These are phyloP conservation scores for Periconia macrospinosa DNA, from an alignment of 2,329 filamentous ascomycete species.

Conservation along the genomic window DNA sequence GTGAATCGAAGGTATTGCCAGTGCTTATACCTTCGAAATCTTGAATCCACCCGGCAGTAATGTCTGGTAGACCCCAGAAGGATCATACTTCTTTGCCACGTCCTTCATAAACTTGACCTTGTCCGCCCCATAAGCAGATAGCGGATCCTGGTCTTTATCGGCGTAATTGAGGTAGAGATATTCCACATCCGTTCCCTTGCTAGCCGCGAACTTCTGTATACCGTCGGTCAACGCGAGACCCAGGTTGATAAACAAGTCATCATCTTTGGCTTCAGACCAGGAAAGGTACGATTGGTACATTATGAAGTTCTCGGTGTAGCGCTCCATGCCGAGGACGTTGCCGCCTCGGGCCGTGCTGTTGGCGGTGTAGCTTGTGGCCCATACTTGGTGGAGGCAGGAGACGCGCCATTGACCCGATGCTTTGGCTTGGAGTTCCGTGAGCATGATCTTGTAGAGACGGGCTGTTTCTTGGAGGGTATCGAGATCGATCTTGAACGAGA, in stretches of 20 bases:
- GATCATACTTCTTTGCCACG: constrained; percentile 4
- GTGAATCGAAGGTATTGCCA: neutral
- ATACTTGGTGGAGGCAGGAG: constrained; percentile 13
- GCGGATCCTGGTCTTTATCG: constrained; percentile 5
- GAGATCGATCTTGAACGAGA: constrained; percentile 27
- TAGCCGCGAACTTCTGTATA: neutral
- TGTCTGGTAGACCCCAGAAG: constrained; percentile 3
- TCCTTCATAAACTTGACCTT: constrained; percentile 1
- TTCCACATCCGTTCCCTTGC: neutral
- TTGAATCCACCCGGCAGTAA: constrained; percentile 4
- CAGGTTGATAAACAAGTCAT: constrained; percentile 1
- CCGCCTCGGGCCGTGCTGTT: constrained; percentile 33
- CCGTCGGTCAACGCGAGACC: neutral
- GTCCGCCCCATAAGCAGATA: constrained; percentile 8
- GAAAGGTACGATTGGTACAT: constrained; percentile 18
- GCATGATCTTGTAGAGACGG: constrained; percentile 30
- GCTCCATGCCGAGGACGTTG: constrained; percentile 36
- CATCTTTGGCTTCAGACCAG: constrained; percentile 14
- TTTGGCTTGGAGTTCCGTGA: constrained; percentile 26
- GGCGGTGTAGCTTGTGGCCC: constrained; percentile 9
- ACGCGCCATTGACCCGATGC: constrained; percentile 23
- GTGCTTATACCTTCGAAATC: constrained; percentile 1
- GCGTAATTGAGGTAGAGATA: constrained; percentile 31
- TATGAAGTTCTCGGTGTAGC: constrained; percentile 9
- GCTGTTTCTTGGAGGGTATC: constrained; percentile 15